Percentiles rank a stretch among this genome's conserved stretches.
Conservation (phyloP, 1,284 basidiomycete species). For the Malassezia brasiliensis region DNA sequence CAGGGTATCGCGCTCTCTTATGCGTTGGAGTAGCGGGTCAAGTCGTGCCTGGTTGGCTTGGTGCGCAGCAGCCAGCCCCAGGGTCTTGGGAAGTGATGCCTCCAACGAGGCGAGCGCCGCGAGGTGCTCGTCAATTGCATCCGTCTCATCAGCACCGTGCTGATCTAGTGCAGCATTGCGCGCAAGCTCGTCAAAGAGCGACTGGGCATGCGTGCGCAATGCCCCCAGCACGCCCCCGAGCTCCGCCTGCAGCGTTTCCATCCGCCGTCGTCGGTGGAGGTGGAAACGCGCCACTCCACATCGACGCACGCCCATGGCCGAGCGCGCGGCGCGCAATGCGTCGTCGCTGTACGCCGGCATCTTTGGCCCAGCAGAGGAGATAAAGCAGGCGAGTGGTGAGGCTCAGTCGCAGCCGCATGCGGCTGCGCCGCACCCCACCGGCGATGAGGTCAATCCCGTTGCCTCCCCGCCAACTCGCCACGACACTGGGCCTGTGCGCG, state of each 20-base stretch:
- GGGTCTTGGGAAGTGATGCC: constrained; percentile 12
- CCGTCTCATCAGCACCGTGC: background rate
- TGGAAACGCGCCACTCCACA: background rate
- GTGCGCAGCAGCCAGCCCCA: constrained; percentile 22
- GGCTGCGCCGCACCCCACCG: too few species aligned
- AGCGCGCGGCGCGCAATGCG: background rate
- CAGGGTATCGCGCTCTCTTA: constrained; percentile 19
- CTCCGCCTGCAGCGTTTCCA: background rate
- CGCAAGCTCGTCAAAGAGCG: background rate
- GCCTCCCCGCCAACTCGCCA: too few species aligned
- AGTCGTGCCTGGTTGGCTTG: constrained; percentile 23
- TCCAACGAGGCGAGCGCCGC: constrained; percentile 19
- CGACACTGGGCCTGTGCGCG: too few species aligned
- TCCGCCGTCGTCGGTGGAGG: background rate
- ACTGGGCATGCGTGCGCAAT: background rate
- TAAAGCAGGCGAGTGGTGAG: background rate
- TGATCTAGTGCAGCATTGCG: background rate
- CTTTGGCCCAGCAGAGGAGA: constrained; percentile 11
- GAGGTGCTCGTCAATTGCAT: background rate
- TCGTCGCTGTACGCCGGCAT: constrained; percentile 30
- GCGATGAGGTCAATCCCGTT: too few species aligned
- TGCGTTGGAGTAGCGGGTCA: constrained; percentile 15
- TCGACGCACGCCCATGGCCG: background rate
- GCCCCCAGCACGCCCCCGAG: background rate
- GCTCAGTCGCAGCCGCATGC: too few species aligned